These are phyloP conservation scores for Gremmenia infestans DNA, from an alignment of 2,329 filamentous ascomycete genomes.

Conservation along the genomic window DNA sequence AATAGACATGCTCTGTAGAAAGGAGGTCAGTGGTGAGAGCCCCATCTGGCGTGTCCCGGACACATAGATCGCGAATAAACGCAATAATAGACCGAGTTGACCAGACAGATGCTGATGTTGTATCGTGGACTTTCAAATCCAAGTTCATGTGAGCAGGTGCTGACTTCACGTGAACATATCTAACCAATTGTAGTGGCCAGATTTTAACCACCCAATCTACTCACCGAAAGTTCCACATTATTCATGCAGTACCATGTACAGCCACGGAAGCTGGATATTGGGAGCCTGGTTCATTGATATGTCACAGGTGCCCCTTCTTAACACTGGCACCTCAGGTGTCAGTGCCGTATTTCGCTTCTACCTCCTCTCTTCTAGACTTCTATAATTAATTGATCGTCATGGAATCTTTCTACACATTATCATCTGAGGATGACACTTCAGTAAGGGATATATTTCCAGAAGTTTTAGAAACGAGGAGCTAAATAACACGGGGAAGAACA, in stretches of 20 bases:
- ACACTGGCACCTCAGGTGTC: too few relatives aligned
- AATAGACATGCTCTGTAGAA: too few relatives aligned
- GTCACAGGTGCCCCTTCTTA: too few relatives aligned
- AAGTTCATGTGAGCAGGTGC: neutral
- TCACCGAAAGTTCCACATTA: neutral
- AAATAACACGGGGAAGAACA: neutral
- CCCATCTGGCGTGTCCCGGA: too few relatives aligned
- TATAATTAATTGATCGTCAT: neutral
- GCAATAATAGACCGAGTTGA: too few relatives aligned
- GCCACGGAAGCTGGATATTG: neutral
- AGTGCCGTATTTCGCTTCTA: neutral
- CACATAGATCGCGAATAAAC: too few relatives aligned
- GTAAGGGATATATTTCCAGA: neutral
- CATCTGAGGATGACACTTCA: slow-evolving; percentile 7
- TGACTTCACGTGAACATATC: neutral
- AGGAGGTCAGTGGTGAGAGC: too few relatives aligned
- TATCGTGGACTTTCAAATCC: neutral
- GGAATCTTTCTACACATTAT: slow-evolving; percentile 9
- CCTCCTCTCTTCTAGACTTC: neutral
- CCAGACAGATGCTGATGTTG: too few relatives aligned
- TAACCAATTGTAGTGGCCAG: neutral
- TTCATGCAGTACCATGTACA: neutral
- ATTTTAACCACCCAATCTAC: neutral
- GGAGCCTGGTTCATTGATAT: neutral
- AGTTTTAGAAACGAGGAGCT: too few relatives aligned